A percentile compares a stretch with the other conserved stretches of the same genome.
phyloP scores from a whole-genome alignment of 306 rosid genomes.

The Parietaria judaica region DNA sequence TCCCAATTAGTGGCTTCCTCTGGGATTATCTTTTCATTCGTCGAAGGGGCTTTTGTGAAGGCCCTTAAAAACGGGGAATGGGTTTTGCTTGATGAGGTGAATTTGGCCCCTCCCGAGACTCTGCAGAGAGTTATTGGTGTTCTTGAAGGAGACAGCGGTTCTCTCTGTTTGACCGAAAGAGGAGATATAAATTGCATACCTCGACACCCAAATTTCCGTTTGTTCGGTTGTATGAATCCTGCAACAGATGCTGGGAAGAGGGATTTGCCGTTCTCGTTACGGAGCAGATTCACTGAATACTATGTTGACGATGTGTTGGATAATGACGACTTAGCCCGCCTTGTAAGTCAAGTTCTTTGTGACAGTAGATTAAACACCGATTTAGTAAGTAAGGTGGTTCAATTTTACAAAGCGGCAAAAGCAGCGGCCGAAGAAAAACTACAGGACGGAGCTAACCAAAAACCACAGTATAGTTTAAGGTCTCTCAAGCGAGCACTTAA shows the following conservation, averaged over 20 bases:
- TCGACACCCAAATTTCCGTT: constrained; percentile 76
- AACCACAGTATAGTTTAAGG: constrained; percentile 90
- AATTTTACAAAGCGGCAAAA: constrained; percentile 68
- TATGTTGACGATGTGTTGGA: constrained; percentile 83
- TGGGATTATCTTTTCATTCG: constrained; percentile 84
- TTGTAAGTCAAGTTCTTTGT: constrained; percentile 43
- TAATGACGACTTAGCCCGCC: constrained; percentile 60
- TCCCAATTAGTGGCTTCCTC: constrained; percentile 42
- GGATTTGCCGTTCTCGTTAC: constrained; percentile 70
- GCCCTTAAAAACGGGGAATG: constrained; percentile 85
- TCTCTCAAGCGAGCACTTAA: constrained; percentile 91
- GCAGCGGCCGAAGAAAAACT: constrained; percentile 68
- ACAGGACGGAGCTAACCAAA: constrained; percentile 92
- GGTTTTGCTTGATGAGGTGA: constrained; percentile 97
- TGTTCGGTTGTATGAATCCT: constrained; percentile 99
- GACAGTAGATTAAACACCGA: constrained; percentile 27
- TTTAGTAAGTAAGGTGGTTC: constrained; percentile 40
- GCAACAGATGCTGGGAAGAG: constrained; percentile 98
- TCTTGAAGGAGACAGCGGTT: constrained; percentile 80
- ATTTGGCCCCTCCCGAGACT: constrained; percentile 94
- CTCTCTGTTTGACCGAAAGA: constrained; percentile 83
- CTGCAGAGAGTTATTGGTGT: constrained; percentile 88
- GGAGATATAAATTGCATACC: constrained; percentile 70
- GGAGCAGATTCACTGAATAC: constrained; percentile 89
- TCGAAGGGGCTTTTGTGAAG: constrained; percentile 86